Evolutionary conservation across 2,329 filamentous ascomycete species (phyloP), one percentile per base, ranked within the genome.

Genomic region (Alternaria gansuensis): DNA sequence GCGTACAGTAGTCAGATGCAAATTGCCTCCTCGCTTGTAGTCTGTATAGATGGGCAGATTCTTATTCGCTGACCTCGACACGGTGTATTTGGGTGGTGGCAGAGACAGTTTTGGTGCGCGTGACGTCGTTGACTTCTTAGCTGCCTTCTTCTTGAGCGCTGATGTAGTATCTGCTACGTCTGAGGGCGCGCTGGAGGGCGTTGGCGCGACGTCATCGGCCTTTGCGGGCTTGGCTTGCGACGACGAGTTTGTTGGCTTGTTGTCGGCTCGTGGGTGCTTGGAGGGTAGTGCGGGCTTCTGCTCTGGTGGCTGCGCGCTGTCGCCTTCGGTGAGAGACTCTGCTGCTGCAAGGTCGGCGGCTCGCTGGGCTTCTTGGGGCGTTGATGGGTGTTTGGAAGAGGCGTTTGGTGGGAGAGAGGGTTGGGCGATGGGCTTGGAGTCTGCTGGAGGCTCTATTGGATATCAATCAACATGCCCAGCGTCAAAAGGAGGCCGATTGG

Each of bases 21-120:
- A 83, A 65, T 91, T 95, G 13, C 92, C 91, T 51, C 92, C 92
- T 11, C 87, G 84, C 80, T 91, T 93, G 64, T 80, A 82, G 65
- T 87, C 82, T 14, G 88, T 82, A 80, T 98, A 99, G 43, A 98
- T 85, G 24, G 92, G 88, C 3, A 95, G 81, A 65, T 92, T 87
- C 46, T 87, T 85, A 36, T 86, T 88, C 1, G 83, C 80, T 3
- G 92, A 94, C 62, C 92, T 89, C 51, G 82, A 82, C 64, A 98
- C 84, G 69, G 88, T 84, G 81, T 93, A 97, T 10, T 86, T 84
- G 9, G 70, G 67, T 14, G 75, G 70, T 0, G 68, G 59, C 14
- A 71, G 64, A 11, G 62, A 43, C 6, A 68, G 28, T 21, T 57
- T 46, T 11, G 52, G 54, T 14, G 51, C 23, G 34, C 24, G 41